Evolutionary conservation across 2,329 filamentous ascomycete genomes (phyloP), one percentile per base, ranked within the genome.

Genomic region (Celoporthe dispersa): DNA sequence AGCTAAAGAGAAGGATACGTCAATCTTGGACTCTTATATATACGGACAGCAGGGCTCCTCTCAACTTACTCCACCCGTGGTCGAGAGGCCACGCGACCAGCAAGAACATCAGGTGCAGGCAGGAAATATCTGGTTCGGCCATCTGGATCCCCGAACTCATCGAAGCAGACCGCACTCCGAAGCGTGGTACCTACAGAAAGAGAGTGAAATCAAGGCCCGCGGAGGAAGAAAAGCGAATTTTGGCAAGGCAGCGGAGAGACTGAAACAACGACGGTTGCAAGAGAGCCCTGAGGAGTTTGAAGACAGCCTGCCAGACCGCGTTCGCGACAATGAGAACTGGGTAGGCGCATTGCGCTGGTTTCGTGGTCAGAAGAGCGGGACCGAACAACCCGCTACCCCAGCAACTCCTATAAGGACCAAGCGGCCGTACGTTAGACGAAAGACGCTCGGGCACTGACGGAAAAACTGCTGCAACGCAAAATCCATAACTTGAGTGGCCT

Each of bases 81-180:
- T 77, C 5, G 9, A 68, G 53, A 68, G 73, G 25, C 66, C 70
- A 71, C 53, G 25, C 44, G n/a, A 41, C 64, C 44, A 71, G 70
- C 65, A 61, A 68, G 60, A 5, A 61, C 70, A 12, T 57, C 41
- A 11, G 31, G 69, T 39, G 64, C 72, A 63, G 68, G 75, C 65
- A 67, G 75, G 65, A 74, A 79, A 37, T 76, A 78, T 37, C 80
- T 72, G 81, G 7, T 88, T 82, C 72, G 77, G 81, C 0, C 78
- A 82, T 63, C 79, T 87, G 2, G 84, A 90, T 75, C 87, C 87
- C 0, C 82, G 82, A 1, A 80, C 84, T 1, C 84, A 87, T 66
- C 84, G 82, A 77, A 80, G 80, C 1, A 80, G 83, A 60, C 78
- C 78, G 1, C 80, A 81, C 60, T 81, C 84, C 0, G 74, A 81